Percentiles rank a stretch among this genome's conserved stretches.
phyloP scores from a whole-genome alignment of 2,329 filamentous ascomycete species.

The Scedosporium minutisporum region DNA sequence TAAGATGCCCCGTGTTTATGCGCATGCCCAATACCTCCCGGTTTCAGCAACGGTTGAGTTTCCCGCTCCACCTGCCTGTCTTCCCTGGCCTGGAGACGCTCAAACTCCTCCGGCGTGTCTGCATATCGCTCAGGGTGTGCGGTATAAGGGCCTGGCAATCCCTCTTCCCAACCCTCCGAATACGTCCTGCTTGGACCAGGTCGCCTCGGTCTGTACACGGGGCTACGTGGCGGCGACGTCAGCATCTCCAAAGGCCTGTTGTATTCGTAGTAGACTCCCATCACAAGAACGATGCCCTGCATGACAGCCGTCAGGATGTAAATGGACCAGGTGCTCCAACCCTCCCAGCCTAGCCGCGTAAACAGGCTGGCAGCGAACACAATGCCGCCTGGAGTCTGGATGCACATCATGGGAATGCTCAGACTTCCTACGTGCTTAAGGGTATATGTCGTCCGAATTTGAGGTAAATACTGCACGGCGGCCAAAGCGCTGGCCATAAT shows the following conservation, averaged over 20 bases:
- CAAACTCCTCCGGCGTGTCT: constrained; percentile 40
- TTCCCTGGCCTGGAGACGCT: constrained; percentile 39
- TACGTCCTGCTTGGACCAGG: constrained; percentile 32
- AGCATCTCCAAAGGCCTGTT: background rate
- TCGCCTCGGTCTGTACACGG: constrained; percentile 20
- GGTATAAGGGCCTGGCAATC: constrained; percentile 39
- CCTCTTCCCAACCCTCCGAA: constrained; percentile 41
- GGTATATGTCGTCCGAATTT: constrained; percentile 84
- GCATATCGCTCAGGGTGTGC: constrained; percentile 43
- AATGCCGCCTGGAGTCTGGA: constrained; percentile 88
- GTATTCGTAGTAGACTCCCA: constrained; percentile 69
- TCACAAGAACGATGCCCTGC: constrained; percentile 69
- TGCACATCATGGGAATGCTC: constrained; percentile 96
- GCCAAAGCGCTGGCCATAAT: constrained; percentile 70
- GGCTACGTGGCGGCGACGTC: constrained; percentile 20
- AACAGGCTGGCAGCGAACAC: constrained; percentile 81
- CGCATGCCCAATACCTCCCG: constrained; percentile 39
- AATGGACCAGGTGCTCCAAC: constrained; percentile 95
- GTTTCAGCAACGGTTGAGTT: constrained; percentile 38
- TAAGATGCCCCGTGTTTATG: constrained; percentile 23
- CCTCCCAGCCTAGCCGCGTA: constrained; percentile 64
- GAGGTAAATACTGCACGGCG: constrained; percentile 84
- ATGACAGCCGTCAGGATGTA: constrained; percentile 78
- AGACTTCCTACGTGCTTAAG: constrained; percentile 82
- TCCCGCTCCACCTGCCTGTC: constrained; percentile 40